Conservation (phyloP, 768 basidiomycete genomes). For the Trichaptum fuscoviolaceum region DNA sequence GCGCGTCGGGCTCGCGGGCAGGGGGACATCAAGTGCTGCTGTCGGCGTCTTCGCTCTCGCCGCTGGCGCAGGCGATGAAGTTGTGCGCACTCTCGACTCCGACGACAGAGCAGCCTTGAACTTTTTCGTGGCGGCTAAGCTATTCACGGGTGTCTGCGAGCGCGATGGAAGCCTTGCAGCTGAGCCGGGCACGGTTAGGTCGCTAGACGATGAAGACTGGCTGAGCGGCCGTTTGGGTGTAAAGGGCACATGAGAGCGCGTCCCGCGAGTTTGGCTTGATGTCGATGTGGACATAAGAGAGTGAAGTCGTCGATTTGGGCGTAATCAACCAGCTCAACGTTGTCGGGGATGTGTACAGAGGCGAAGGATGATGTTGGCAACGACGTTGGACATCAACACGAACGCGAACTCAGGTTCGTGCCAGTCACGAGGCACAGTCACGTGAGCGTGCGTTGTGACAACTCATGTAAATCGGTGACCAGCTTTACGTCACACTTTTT, state of each 20-base stretch:
- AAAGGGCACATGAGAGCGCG: conserved; percentile 40
- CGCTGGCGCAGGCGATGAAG: conserved; percentile 13
- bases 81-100: conserved; percentile 16
- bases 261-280: not conserved
- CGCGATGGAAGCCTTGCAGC: conserved; percentile 29
- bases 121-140: conserved; percentile 21
- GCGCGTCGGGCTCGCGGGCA: not conserved
- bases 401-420: not conserved
- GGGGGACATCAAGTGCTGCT: conserved; percentile 8
- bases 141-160: conserved; percentile 20
- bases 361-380: not conserved
- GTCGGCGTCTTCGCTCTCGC: conserved; percentile 16
- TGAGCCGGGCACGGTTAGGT: conserved; percentile 21
- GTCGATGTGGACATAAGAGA: not conserved
- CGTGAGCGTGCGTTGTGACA: not conserved
- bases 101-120: conserved; percentile 14
- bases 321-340: not conserved
- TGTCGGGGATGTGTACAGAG: not conserved
- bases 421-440: not conserved
- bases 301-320: not conserved
- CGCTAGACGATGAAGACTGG: not conserved
- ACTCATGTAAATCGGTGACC: too few species aligned
- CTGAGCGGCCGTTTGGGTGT: conserved; percentile 42
- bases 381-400: not conserved
- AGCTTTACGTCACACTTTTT: too few species aligned